These are phyloP conservation scores for Ceratocystis ficicola DNA, from an alignment of 2,329 filamentous ascomycete species.

Conservation along the genomic window DNA sequence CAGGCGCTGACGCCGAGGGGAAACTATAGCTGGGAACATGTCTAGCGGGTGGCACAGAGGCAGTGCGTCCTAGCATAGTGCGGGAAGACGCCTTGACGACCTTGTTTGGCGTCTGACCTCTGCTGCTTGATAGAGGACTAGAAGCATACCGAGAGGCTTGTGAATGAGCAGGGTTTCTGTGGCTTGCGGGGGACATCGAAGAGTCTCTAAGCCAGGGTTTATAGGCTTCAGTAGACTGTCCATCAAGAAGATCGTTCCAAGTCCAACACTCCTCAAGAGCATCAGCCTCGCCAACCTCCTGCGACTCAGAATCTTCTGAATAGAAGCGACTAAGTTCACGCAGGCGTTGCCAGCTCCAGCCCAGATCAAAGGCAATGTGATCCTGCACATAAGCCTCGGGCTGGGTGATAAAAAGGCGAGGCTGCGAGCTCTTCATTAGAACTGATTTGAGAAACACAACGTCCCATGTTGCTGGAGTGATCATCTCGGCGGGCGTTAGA, in stretches of 20 bases:
- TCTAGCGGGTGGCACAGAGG: constrained; percentile 38
- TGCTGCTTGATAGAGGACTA: constrained; percentile 29
- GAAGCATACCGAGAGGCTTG: constrained; percentile 31
- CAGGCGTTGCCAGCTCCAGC: constrained; percentile 61
- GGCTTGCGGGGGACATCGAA: not conserved
- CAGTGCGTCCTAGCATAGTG: constrained; percentile 37
- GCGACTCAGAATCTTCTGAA: constrained; percentile 33
- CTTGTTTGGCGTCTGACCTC: constrained; percentile 34
- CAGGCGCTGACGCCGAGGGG: constrained; percentile 26
- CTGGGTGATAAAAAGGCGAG: constrained; percentile 63
- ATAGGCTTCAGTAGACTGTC: constrained; percentile 27
- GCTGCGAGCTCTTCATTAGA: constrained; percentile 57
- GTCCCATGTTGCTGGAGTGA: constrained; percentile 60
- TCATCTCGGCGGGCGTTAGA: constrained; percentile 57
- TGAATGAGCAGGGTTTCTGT: not conserved
- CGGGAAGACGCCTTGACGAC: constrained; percentile 36
- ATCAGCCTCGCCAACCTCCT: constrained; percentile 47
- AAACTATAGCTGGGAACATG: constrained; percentile 36
- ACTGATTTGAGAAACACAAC: constrained; percentile 58
- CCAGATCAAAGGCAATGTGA: constrained; percentile 38
- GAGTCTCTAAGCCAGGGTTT: not conserved
- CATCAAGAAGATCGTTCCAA: constrained; percentile 54
- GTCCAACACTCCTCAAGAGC: constrained; percentile 55
- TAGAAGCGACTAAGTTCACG: constrained; percentile 49
- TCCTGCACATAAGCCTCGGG: constrained; percentile 63